phyloP scores from a whole-genome alignment of 192 early-diverging fungal genomes.

The Backusella circina region DNA sequence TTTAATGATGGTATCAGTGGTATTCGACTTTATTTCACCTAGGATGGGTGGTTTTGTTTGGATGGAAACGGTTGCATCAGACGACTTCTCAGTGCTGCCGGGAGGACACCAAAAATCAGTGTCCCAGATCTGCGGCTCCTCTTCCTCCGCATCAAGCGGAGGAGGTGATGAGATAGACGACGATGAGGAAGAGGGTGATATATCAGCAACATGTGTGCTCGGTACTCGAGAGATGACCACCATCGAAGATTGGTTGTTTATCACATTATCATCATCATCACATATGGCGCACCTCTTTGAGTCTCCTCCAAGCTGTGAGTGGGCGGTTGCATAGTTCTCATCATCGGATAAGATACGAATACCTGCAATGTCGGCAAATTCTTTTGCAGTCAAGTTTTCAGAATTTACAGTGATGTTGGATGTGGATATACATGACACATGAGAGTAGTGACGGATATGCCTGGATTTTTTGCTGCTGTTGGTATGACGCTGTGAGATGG shows the following conservation, averaged over 20 bases:
- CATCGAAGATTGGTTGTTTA: not conserved
- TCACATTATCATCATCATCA: not conserved
- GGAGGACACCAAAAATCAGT: not conserved
- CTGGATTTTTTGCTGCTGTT: not conserved
- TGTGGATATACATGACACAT: conserved; percentile 23
- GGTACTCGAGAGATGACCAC: not conserved
- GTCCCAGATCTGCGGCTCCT: not conserved
- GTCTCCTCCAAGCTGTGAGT: not conserved
- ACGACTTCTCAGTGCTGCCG: not conserved
- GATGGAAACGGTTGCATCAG: not conserved
- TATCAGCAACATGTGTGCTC: not conserved
- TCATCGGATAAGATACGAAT: conserved; percentile 26
- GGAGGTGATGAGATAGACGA: not conserved
- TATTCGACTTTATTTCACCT: conserved; percentile 4
- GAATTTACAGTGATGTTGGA: conserved; percentile 35
- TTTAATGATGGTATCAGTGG: not conserved
- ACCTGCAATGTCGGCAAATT: conserved; percentile 34
- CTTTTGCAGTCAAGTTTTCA: conserved; percentile 32
- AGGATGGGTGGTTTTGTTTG: conserved; percentile 1
- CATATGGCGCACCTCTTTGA: not conserved
- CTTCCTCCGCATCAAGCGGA: not conserved
- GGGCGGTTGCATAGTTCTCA: not conserved
- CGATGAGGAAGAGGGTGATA: not conserved
- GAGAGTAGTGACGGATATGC: conserved; percentile 25
- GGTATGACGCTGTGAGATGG: not conserved